These are phyloP conservation scores for Mycena metata DNA, from an alignment of 768 basidiomycete species.

Conservation along the genomic window DNA sequence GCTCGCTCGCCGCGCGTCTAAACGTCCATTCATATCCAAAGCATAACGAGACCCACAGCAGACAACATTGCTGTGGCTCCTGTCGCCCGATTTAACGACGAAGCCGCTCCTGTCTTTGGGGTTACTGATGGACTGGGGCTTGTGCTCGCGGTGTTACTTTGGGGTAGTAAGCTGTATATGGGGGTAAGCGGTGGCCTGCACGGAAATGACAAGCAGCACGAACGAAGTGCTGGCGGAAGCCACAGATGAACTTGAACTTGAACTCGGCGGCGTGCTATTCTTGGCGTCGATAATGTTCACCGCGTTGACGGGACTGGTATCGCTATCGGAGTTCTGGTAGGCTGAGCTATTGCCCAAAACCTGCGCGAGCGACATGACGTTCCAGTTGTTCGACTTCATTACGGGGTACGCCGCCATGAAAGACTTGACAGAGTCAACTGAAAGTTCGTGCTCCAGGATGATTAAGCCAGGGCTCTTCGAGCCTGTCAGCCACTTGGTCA, in stretches of 20 bases:
- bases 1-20: neutral
- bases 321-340: slow-evolving; percentile 62
- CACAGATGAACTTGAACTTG: neutral
- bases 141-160: no score
- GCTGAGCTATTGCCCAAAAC: slow-evolving; percentile 52
- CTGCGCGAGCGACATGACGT: slow-evolving; percentile 66
- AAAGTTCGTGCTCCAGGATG: slow-evolving; percentile 88
- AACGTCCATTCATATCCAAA: neutral
- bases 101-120: neutral
- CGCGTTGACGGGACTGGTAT: slow-evolving; percentile 6
- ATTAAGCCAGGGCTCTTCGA: slow-evolving; percentile 86
- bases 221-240: neutral
- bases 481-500: slow-evolving; percentile 71
- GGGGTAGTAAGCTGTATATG: no score
- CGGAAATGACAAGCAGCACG: no score
- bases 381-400: slow-evolving; percentile 80
- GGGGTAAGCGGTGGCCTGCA: neutral
- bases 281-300: slow-evolving; percentile 17
- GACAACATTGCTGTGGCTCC: neutral
- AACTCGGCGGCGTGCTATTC: neutral
- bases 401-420: slow-evolving; percentile 77
- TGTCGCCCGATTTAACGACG: neutral
- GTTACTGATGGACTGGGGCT: neutral
- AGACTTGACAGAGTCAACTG: slow-evolving; percentile 66
- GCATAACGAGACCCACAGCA: neutral